phyloP scores from a whole-genome alignment of 2,329 filamentous ascomycete species.

The Venturia effusa region DNA sequence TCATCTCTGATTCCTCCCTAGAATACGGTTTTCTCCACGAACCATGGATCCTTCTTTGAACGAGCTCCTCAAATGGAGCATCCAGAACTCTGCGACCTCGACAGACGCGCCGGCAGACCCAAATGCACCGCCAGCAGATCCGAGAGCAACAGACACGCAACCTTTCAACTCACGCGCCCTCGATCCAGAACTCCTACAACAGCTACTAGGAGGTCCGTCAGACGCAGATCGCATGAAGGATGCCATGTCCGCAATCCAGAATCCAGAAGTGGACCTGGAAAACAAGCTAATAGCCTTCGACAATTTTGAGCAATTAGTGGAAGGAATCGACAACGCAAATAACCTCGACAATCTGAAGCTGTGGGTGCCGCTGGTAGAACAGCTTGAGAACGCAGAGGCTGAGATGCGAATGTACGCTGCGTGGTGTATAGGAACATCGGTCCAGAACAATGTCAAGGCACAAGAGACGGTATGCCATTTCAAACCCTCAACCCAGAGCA shows the following conservation, averaged over 20 bases:
- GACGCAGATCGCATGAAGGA: constrained; percentile 89
- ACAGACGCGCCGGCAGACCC: constrained; percentile 23
- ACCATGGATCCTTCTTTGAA: constrained; percentile 52
- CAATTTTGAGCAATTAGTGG: constrained; percentile 88
- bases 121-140: constrained; percentile 10
- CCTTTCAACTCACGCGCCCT: constrained; percentile 4
- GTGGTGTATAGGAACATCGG: constrained; percentile 90
- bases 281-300: constrained; percentile 79
- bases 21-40: background rate
- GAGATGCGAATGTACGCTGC: constrained; percentile 76
- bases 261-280: constrained; percentile 53
- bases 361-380: constrained; percentile 69
- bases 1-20: background rate
- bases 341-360: constrained; percentile 70
- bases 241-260: constrained; percentile 65
- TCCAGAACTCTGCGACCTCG: constrained; percentile 47
- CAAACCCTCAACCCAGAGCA: background rate
- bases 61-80: constrained; percentile 69
- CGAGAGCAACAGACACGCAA: constrained; percentile 17
- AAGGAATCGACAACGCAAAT: constrained; percentile 93
- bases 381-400: constrained; percentile 55
- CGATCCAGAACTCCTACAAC: constrained; percentile 38
- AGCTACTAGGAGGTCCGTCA: constrained; percentile 71
- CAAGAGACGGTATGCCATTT: constrained; percentile 55
- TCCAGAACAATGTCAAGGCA: constrained; percentile 84